Conservation (phyloP, 305 asterid genomes). For the Fraxinus dipetala region DNA sequence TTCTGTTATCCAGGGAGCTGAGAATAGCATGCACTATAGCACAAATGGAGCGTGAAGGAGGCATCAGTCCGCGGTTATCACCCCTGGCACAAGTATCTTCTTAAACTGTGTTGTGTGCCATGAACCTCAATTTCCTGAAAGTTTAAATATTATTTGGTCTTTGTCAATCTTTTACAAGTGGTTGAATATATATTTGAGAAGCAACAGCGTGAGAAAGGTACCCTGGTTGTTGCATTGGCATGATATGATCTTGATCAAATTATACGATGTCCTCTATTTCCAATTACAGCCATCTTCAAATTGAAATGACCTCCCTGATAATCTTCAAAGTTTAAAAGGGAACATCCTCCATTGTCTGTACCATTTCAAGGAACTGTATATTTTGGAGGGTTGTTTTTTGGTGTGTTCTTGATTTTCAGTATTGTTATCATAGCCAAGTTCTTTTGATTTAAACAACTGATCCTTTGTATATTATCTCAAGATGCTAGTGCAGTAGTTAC, state of each 20-base stretch:
- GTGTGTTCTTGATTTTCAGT: neutral
- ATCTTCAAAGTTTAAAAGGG: neutral
- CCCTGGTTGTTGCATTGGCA: neutral
- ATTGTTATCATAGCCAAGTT: neutral
- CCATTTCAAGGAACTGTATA: neutral
- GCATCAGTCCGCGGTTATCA: slow-evolving; percentile 88
- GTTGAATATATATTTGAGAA: slow-evolving; percentile 7
- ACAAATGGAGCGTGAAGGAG: slow-evolving; percentile 98
- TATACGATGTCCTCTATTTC: neutral
- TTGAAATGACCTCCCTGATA: neutral
- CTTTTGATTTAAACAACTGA: neutral
- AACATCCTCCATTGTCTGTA: neutral
- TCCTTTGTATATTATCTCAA: neutral
- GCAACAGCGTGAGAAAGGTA: neutral
- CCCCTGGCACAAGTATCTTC: slow-evolving; percentile 84
- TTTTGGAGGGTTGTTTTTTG: neutral
- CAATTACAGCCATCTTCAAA: neutral
- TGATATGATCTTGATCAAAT: neutral
- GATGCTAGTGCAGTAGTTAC: neutral
- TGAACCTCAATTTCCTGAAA: neutral
- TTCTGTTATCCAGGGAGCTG: slow-evolving; percentile 61
- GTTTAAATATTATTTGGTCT: neutral
- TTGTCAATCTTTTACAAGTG: neutral
- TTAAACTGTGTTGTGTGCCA: neutral
- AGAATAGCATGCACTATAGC: slow-evolving; percentile 92